Evolutionary conservation across 108 stramenopile species (phyloP).

Genomic region (Cylindrotheca closterium): DNA sequence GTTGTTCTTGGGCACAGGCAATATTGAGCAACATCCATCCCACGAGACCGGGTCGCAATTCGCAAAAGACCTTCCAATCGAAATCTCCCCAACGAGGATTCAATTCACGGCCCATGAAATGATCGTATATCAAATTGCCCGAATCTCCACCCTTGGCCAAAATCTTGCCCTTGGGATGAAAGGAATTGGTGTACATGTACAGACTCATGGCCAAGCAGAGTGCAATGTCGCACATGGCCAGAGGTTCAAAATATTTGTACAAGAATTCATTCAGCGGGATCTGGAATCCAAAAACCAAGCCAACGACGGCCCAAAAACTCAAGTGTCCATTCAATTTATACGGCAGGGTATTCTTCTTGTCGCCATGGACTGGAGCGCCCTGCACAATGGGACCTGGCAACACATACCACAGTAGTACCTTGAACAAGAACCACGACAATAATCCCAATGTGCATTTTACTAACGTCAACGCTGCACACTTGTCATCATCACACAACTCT

Average conservation of each 20-base stretch:
- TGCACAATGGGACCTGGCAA: constrained; percentile 81
- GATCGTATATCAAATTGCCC: constrained; percentile 88
- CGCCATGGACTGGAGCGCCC: constrained; percentile 57
- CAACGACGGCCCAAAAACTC: constrained; percentile 87
- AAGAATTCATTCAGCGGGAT: constrained; percentile 66
- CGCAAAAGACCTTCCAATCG: constrained; percentile 98
- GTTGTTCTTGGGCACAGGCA: constrained; percentile 82
- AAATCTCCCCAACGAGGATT: constrained; percentile 87
- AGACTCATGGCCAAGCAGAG: constrained; percentile 56
- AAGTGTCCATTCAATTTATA: constrained; percentile 95
- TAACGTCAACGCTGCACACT: constrained; percentile 9
- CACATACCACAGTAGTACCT: constrained; percentile 82
- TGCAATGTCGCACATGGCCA: constrained; percentile 67
- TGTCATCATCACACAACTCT: no score
- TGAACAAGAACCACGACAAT: constrained; percentile 80
- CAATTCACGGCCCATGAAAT: constrained; percentile 96
- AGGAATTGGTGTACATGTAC: constrained; percentile 78
- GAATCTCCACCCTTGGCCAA: constrained; percentile 87
- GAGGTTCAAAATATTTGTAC: constrained; percentile 70
- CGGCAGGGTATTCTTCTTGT: constrained; percentile 37
- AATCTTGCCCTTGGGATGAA: constrained; percentile 41
- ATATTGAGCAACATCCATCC: constrained; percentile 92
- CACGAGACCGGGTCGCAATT: constrained; percentile 93
- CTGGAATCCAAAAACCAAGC: constrained; percentile 51
- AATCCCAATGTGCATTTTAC: constrained; percentile 47